These are phyloP conservation scores for Pleurotus tuber-regium DNA, from an alignment of 768 basidiomycete species.

Conservation along the genomic window DNA sequence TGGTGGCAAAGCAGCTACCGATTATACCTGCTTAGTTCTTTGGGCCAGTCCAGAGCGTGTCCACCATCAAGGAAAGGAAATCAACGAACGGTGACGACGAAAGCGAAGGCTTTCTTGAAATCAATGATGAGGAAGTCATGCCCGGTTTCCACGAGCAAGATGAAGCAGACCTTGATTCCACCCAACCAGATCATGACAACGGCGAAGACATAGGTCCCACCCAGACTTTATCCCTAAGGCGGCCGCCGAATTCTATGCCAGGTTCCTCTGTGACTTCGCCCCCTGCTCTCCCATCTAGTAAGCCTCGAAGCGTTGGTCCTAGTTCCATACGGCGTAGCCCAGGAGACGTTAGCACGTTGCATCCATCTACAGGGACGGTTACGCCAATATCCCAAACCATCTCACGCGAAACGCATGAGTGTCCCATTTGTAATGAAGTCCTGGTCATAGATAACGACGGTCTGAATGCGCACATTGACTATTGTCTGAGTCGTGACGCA, in stretches of 20 bases:
- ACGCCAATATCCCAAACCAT: neutral
- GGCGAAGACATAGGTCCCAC: slow-evolving; percentile 18
- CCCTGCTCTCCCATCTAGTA: neutral
- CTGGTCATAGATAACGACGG: slow-evolving; percentile 71
- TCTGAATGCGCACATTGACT: slow-evolving; percentile 87
- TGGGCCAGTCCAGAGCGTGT: slow-evolving; percentile 31
- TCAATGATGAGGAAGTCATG: slow-evolving; percentile 37
- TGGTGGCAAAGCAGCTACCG: neutral
- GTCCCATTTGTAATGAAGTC: slow-evolving; percentile 69
- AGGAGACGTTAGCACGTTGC: neutral
- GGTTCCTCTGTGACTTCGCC: neutral
- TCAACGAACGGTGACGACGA: slow-evolving; percentile 18
- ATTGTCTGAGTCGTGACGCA: slow-evolving; percentile 77
- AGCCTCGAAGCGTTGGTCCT: neutral
- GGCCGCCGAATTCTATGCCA: slow-evolving; percentile 1
- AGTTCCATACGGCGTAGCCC: neutral
- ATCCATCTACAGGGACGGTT: slow-evolving; percentile 7
- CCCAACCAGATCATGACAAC: slow-evolving; percentile 22
- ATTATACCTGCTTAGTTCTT: slow-evolving; percentile 56
- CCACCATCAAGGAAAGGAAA: slow-evolving; percentile 41
- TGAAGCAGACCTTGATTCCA: slow-evolving; percentile 30
- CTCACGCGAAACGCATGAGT: slow-evolving; percentile 43
- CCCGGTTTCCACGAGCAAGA: slow-evolving; percentile 54
- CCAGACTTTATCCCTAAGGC: neutral
- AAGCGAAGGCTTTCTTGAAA: slow-evolving; percentile 3